Percentiles rank a stretch among this genome's conserved stretches.
Evolutionary conservation across 1,284 basidiomycete species (phyloP).

Genomic region (Trichosporon asahii): DNA sequence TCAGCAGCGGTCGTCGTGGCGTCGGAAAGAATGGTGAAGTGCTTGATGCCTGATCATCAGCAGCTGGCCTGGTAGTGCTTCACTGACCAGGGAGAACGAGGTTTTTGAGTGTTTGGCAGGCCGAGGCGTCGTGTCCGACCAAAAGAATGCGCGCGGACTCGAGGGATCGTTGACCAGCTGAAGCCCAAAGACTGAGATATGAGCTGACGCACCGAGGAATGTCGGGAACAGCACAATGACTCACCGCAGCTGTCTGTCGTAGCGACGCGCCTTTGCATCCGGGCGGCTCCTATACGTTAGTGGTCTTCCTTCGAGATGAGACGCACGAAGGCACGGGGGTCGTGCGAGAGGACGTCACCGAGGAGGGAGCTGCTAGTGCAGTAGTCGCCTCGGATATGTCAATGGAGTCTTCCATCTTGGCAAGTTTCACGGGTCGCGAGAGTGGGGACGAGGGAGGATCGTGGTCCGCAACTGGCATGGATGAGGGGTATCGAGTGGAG

Average conservation of each 20-base stretch:
- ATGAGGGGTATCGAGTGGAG: slow-evolving; percentile 8
- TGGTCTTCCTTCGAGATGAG: not conserved
- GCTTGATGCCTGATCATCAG: slow-evolving; percentile 63
- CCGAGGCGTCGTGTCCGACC: slow-evolving; percentile 72
- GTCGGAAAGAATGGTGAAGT: slow-evolving; percentile 82
- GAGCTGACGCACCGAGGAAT: not conserved
- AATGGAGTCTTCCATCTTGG: slow-evolving; percentile 47
- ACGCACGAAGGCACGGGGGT: slow-evolving; percentile 23
- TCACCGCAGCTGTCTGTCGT: slow-evolving; percentile 86
- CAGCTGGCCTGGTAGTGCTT: not conserved
- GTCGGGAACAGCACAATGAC: slow-evolving; percentile 21
- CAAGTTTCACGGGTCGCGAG: slow-evolving; percentile 30
- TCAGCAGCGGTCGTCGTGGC: slow-evolving; percentile 65
- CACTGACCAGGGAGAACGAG: slow-evolving; percentile 76
- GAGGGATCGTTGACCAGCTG: slow-evolving; percentile 85
- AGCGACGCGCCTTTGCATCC: slow-evolving; percentile 79
- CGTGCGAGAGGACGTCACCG: slow-evolving; percentile 18
- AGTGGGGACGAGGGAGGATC: slow-evolving; percentile 8
- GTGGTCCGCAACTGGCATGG: slow-evolving; percentile 10
- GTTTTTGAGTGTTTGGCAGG: slow-evolving; percentile 86
- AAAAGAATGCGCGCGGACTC: slow-evolving; percentile 80
- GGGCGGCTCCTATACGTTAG: slow-evolving; percentile 55
- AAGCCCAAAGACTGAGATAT: slow-evolving; percentile 77
- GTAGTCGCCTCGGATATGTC: slow-evolving; percentile 39
- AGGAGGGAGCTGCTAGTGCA: slow-evolving; percentile 12